Evolutionary conservation across 2,329 filamentous ascomycete genomes (phyloP).

Genomic region (Akanthomyces dipterigenus): DNA sequence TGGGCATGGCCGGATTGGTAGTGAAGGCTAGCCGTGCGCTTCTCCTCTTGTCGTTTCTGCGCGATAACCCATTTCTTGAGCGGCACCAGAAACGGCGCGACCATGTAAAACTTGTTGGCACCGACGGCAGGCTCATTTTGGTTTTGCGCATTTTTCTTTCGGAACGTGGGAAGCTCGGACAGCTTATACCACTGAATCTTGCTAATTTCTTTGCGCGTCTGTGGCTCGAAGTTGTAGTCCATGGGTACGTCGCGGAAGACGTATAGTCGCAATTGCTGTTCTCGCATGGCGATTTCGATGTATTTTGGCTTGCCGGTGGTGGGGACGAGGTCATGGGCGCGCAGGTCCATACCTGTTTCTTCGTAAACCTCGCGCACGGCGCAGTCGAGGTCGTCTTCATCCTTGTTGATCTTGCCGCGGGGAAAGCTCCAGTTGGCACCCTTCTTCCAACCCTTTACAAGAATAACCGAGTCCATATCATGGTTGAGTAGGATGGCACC

Average conservation of each 20-base stretch:
- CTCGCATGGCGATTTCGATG: constrained; percentile 83
- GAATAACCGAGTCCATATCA: constrained; percentile 85
- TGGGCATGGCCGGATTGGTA: constrained; percentile 38
- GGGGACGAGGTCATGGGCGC: constrained; percentile 67
- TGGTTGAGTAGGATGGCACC: constrained; percentile 90
- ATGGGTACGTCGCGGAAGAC: constrained; percentile 84
- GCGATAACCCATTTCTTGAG: constrained; percentile 87
- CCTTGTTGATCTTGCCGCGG: constrained; percentile 95
- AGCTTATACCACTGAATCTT: constrained; percentile 94
- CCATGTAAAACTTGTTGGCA: constrained; percentile 94
- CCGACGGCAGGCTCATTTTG: constrained; percentile 56
- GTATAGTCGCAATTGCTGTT: constrained; percentile 89
- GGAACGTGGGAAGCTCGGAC: constrained; percentile 76
- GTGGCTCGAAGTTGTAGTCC: constrained; percentile 81
- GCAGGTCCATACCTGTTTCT: constrained; percentile 86
- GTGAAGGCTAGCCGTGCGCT: constrained; percentile 33
- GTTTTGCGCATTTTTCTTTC: constrained; percentile 55
- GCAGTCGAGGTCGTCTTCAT: constrained; percentile 89
- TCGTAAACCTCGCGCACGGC: constrained; percentile 92
- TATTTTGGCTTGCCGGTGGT: constrained; percentile 67
- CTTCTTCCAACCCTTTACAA: constrained; percentile 98
- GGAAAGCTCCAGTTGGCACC: constrained; percentile 95
- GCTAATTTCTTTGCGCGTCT: constrained; percentile 94
- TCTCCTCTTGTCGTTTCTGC: constrained; percentile 67
- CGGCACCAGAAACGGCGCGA: constrained; percentile 80